These are phyloP conservation scores for Salix suchowensis DNA, from an alignment of 345 rosid species.

Conservation along the genomic window DNA sequence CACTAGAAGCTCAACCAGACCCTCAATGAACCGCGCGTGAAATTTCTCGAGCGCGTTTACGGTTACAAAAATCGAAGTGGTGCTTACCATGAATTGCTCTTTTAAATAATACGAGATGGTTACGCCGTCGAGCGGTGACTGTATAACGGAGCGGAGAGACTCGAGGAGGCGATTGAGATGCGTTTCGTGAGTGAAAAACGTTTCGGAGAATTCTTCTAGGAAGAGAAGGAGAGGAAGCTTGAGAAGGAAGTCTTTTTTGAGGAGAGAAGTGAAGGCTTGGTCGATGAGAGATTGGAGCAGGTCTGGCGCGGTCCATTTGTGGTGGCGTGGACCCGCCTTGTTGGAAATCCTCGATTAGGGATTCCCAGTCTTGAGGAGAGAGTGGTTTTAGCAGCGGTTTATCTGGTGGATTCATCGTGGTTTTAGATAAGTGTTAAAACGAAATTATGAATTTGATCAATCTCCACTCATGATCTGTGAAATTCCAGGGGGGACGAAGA, in stretches of 20 bases:
- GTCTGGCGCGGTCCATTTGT: conserved; percentile 46
- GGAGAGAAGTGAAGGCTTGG: conserved; percentile 56
- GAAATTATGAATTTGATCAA: too few species aligned
- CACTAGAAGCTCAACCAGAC: conserved; percentile 41
- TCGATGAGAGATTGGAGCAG: conserved; percentile 42
- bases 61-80: conserved; percentile 64
- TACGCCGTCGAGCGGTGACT: conserved; percentile 58
- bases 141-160: conserved; percentile 55
- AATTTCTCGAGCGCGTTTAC: conserved; percentile 35
- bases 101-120: conserved; percentile 50
- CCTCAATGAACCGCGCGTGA: conserved; percentile 37
- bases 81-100: conserved; percentile 81
- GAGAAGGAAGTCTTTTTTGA: conserved; percentile 60
- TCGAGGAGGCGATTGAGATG: conserved; percentile 58
- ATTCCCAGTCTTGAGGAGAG: conserved; percentile 75
- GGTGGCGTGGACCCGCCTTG: conserved; percentile 53
- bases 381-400: too few species aligned
- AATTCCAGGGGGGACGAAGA: too few species aligned
- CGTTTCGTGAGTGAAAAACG: conserved; percentile 21
- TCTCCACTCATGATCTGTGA: too few species aligned
- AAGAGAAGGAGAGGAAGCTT: conserved; percentile 69
- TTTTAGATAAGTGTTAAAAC: too few species aligned
- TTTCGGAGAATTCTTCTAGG: conserved; percentile 64
- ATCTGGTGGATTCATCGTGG: too few species aligned
- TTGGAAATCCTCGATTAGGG: conserved; percentile 71